Percentiles rank a stretch among this genome's conserved stretches.
Conservation (phyloP, 192 early-diverging fungal species). For the Phycomyces nitens region DNA sequence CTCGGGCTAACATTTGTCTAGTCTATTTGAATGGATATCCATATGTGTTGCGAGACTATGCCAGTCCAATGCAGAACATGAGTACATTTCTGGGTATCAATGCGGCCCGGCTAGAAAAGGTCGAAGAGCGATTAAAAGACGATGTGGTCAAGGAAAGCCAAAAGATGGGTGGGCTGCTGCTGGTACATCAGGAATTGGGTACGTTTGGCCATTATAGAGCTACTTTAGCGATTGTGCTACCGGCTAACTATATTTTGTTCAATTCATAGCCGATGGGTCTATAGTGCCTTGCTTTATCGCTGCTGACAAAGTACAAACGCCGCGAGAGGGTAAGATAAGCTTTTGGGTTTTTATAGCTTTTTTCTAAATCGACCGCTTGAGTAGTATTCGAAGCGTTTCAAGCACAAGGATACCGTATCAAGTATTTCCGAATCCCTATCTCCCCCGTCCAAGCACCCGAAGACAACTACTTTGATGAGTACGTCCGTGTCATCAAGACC, state of each 20-base stretch:
- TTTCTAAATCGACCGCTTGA: not conserved
- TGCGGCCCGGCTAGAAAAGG: conserved; percentile 49
- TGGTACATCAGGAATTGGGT: conserved; percentile 60
- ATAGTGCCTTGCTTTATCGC: conserved; percentile 59
- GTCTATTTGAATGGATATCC: conserved; percentile 60
- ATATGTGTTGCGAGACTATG: conserved; percentile 57
- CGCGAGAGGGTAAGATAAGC: conserved; percentile 39
- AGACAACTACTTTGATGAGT: conserved; percentile 61
- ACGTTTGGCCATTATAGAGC: conserved; percentile 5
- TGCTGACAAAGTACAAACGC: conserved; percentile 51
- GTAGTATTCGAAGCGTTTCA: conserved; percentile 49
- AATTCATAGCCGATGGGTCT: conserved; percentile 31
- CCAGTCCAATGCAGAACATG: conserved; percentile 52
- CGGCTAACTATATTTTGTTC: not conserved
- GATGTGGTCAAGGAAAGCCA: conserved; percentile 51
- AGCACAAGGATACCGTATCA: conserved; percentile 43
- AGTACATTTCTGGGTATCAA: conserved; percentile 49
- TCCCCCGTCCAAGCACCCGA: conserved; percentile 57
- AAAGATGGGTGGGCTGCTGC: conserved; percentile 44
- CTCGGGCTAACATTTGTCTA: not conserved
- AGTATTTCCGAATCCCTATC: conserved; percentile 59
- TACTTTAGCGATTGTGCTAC: no score
- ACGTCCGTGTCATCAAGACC: conserved; percentile 44
- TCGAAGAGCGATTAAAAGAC: conserved; percentile 57
- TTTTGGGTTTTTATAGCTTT: not conserved